phyloP scores from a whole-genome alignment of 2,329 filamentous ascomycete genomes.

The Corynespora cassiicola region DNA sequence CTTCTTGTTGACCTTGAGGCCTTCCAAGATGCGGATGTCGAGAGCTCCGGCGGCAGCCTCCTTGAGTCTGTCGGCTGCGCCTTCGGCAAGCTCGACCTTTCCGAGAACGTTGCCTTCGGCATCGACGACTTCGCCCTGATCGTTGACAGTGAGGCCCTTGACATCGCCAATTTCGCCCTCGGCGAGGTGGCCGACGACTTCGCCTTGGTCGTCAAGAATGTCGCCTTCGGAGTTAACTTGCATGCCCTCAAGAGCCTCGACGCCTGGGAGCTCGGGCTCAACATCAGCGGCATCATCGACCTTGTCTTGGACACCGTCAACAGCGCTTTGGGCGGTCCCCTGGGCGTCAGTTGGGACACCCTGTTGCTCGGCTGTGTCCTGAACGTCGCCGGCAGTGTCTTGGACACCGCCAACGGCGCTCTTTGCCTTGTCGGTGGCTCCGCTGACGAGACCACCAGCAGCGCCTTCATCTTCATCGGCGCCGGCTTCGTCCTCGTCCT shows the following conservation, averaged over 20 bases:
- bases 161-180: slow-evolving; percentile 55
- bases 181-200: slow-evolving; percentile 56
- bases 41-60: slow-evolving; percentile 47
- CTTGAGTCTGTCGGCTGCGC: slow-evolving; percentile 55
- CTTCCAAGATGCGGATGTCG: slow-evolving; percentile 57
- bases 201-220: slow-evolving; percentile 56
- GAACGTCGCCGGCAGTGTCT: slow-evolving; percentile 36
- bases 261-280: slow-evolving; percentile 58
- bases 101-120: slow-evolving; percentile 58
- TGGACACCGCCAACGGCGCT: slow-evolving; percentile 30
- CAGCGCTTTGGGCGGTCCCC: slow-evolving; percentile 29
- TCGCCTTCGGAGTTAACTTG: slow-evolving; percentile 58
- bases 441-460: slow-evolving; percentile 14
- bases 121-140: slow-evolving; percentile 58
- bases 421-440: slow-evolving; percentile 24
- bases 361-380: slow-evolving; percentile 34
- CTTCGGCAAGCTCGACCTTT: slow-evolving; percentile 58
- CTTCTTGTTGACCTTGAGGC: slow-evolving; percentile 65
- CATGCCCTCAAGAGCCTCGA: slow-evolving; percentile 59
- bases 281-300: slow-evolving; percentile 47
- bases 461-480: slow-evolving; percentile 30
- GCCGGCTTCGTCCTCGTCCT: slow-evolving; percentile 33
- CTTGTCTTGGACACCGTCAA: slow-evolving; percentile 38
- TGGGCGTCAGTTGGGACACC: no score
- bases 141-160: slow-evolving; percentile 58